Evolutionary conservation across 1,284 basidiomycete genomes (phyloP).

Genomic region (Trametes versicolor): DNA sequence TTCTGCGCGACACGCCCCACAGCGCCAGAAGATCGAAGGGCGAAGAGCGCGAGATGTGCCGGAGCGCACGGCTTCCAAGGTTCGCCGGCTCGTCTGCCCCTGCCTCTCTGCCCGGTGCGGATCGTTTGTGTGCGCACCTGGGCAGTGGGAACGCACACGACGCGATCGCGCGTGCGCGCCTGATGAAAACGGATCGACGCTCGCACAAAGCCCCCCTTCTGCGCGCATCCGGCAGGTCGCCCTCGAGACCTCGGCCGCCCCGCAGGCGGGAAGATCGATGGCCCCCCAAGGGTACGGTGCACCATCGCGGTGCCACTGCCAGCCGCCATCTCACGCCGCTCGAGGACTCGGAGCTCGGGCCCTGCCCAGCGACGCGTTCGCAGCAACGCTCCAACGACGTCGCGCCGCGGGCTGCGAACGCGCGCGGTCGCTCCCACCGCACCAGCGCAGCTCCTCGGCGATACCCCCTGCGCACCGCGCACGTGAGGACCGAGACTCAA

Average conservation of each 20-base stretch:
- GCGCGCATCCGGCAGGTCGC: constrained; percentile 13
- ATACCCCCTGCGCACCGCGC: constrained; percentile 7
- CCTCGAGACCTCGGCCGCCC: constrained; percentile 3
- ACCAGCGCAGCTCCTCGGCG: constrained; percentile 2
- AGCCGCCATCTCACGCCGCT: constrained; percentile 10
- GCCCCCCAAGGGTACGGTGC: too few species aligned
- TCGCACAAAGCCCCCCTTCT: constrained; percentile 20
- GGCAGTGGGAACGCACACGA: neutral
- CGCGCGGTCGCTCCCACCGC: constrained; percentile 3
- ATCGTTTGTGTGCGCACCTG: constrained; percentile 24
- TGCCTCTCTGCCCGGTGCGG: constrained; percentile 2
- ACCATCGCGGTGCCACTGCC: neutral
- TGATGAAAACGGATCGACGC: constrained; percentile 27
- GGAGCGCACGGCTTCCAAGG: constrained; percentile 7
- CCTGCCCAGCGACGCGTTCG: constrained; percentile 7
- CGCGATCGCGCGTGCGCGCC: neutral
- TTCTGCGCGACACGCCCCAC: constrained; percentile 13
- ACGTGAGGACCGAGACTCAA: constrained; percentile 16
- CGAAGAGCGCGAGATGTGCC: constrained; percentile 6
- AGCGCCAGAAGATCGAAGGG: too few species aligned
- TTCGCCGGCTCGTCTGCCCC: constrained; percentile 16
- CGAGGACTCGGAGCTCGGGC: constrained; percentile 17
- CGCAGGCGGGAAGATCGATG: constrained; percentile 24
- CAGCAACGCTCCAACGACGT: constrained; percentile 8
- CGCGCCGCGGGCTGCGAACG: constrained; percentile 5